Evolutionary conservation across 164 flowering plant genomes (phyloP).

Genomic region (Akebia trifoliata): DNA sequence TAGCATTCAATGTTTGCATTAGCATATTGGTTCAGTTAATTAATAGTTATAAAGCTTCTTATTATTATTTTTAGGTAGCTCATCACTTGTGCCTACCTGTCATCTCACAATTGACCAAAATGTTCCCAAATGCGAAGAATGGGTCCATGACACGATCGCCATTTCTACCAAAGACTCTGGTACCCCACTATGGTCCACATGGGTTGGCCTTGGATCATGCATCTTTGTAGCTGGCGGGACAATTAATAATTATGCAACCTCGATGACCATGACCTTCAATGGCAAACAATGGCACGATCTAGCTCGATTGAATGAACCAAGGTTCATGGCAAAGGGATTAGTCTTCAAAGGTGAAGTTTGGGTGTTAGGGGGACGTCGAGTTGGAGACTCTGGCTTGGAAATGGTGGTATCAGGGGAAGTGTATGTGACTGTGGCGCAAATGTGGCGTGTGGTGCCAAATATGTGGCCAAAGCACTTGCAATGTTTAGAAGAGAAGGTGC

Average conservation of each 20-base stretch:
- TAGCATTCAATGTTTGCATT: too few species aligned
- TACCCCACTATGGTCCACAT: not conserved
- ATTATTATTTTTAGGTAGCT: not conserved
- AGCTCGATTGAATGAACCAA: slow-evolving; percentile 3
- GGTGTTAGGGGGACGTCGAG: slow-evolving; percentile 1
- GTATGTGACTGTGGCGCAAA: not conserved
- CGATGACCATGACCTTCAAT: slow-evolving; percentile 2
- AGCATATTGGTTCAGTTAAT: too few species aligned
- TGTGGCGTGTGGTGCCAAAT: not conserved
- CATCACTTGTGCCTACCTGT: not conserved
- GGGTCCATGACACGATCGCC: not conserved
- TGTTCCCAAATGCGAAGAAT: not conserved
- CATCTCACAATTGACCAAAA: not conserved
- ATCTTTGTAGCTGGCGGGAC: slow-evolving; percentile 3
- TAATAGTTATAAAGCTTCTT: too few species aligned
- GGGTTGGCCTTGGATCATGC: not conserved
- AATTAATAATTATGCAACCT: not conserved
- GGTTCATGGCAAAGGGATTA: slow-evolving; percentile 4
- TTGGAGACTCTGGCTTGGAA: not conserved
- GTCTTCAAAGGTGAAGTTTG: slow-evolving; percentile 5
- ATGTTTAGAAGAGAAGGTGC: slow-evolving; percentile 6
- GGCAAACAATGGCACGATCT: slow-evolving; percentile 1
- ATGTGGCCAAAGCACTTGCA: slow-evolving; percentile 9
- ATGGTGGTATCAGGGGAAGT: slow-evolving; percentile 2
- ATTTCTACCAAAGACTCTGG: not conserved